These are phyloP conservation scores for Leishmania arabica DNA, from an alignment of 208 protist genomes.

Conservation along the genomic window DNA sequence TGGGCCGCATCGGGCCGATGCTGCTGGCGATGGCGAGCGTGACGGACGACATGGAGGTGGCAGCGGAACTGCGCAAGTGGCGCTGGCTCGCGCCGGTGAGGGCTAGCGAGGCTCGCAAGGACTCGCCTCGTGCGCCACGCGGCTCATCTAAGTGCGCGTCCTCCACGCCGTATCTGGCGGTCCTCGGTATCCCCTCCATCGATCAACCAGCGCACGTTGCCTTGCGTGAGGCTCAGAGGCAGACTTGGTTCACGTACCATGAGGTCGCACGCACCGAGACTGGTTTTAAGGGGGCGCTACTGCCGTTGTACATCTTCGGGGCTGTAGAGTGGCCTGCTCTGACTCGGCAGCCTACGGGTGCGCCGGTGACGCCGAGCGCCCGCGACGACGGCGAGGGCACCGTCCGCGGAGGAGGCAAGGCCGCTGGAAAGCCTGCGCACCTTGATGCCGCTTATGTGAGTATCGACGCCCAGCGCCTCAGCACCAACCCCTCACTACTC, in stretches of 20 bases:
- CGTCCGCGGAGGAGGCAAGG: background rate
- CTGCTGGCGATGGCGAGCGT: constrained; percentile 3
- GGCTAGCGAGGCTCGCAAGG: background rate
- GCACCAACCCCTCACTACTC: background rate
- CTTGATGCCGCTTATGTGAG: background rate
- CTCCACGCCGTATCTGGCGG: constrained; percentile 6
- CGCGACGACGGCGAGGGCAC: background rate
- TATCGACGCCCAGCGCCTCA: background rate
- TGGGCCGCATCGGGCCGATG: background rate
- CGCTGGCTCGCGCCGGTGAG: background rate
- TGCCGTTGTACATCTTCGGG: constrained; percentile 14
- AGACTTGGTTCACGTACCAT: constrained; percentile 3
- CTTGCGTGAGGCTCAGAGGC: background rate
- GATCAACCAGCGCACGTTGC: background rate
- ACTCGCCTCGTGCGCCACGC: background rate
- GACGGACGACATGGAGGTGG: background rate
- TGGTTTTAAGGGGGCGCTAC: constrained; percentile 3
- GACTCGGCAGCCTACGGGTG: background rate
- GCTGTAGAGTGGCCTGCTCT: constrained; percentile 1
- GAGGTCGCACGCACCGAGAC: constrained; percentile 9
- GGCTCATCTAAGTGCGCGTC: background rate
- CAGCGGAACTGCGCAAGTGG: background rate
- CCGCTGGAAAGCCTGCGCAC: background rate
- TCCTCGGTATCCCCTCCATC: constrained; percentile 6
- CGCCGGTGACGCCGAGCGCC: too few species aligned